Conservation (phyloP, 2,329 filamentous ascomycete genomes). For the Sporothrix schenckii region DNA sequence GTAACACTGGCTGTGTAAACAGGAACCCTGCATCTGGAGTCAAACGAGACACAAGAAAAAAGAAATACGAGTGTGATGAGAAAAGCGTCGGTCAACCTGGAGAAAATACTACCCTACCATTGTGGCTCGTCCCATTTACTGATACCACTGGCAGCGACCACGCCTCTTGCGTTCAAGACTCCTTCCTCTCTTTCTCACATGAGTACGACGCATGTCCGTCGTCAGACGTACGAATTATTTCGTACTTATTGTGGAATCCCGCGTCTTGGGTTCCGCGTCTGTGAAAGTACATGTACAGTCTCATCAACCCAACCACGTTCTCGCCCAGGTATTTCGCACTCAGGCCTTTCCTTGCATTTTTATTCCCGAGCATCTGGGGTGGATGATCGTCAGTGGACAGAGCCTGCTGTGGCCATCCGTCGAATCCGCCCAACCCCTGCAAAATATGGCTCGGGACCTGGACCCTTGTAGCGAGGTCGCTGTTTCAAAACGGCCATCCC, state of each 20-base stretch:
- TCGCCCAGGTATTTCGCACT: neutral
- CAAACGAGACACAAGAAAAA: constrained; percentile 2
- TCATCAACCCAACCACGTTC: too few species aligned
- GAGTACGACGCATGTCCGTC: too few species aligned
- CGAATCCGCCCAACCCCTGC: constrained; percentile 15
- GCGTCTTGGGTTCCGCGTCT: neutral
- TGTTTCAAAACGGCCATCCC: constrained; percentile 29
- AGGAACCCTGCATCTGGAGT: neutral
- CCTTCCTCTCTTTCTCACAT: neutral
- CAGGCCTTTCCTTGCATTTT: neutral
- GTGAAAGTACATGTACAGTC: neutral
- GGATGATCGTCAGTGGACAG: constrained; percentile 7
- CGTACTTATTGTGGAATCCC: neutral
- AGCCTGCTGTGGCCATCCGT: constrained; percentile 19
- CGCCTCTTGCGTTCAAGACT: neutral
- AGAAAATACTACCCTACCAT: constrained; percentile 10
- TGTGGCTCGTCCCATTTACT: constrained; percentile 10
- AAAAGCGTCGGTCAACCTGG: constrained; percentile 19
- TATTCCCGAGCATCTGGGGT: neutral
- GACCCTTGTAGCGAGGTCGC: constrained; percentile 19
- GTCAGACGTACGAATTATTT: too few species aligned
- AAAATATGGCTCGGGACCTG: constrained; percentile 23
- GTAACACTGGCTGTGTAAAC: neutral
- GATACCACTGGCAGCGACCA: constrained; percentile 7
- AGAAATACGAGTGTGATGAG: constrained; percentile 21